A percentile compares a stretch with the other conserved stretches of the same genome.
Evolutionary conservation across 768 basidiomycete species (phyloP).

Genomic region (Suillus cothurnatus): DNA sequence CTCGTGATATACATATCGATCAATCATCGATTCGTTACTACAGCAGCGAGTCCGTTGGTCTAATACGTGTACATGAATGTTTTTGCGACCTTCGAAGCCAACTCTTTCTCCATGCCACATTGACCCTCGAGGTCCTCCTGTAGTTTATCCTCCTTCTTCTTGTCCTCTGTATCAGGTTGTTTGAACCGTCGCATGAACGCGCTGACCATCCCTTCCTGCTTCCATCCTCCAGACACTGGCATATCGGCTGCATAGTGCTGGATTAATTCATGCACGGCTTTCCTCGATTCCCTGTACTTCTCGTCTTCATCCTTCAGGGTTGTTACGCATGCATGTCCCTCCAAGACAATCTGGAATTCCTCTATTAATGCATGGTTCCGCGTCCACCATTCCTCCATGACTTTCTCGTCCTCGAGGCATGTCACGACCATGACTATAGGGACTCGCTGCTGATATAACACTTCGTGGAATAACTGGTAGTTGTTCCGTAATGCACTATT

Average conservation of each 20-base stretch:
- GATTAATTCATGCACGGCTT: slow-evolving; percentile 22
- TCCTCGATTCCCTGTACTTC: slow-evolving; percentile 38
- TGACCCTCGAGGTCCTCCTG: not conserved
- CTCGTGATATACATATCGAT: not conserved
- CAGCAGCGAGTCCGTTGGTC: not conserved
- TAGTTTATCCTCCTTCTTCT: not conserved
- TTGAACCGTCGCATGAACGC: not conserved
- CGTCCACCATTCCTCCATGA: slow-evolving; percentile 41
- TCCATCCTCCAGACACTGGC: not conserved
- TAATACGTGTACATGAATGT: not conserved
- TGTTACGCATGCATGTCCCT: slow-evolving; percentile 45
- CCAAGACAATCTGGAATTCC: slow-evolving; percentile 28
- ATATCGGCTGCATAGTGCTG: not conserved
- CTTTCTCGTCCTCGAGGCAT: slow-evolving; percentile 37
- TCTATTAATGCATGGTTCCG: slow-evolving; percentile 28
- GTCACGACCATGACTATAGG: slow-evolving; percentile 44
- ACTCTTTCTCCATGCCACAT: not conserved
- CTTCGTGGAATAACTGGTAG: slow-evolving; percentile 41
- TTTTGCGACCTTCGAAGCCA: not conserved
- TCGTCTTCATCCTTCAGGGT: slow-evolving; percentile 29
- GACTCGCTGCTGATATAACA: slow-evolving; percentile 40
- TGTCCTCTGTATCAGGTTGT: not conserved
- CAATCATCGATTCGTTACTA: not conserved
- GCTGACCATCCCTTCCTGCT: not conserved
- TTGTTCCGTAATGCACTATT: slow-evolving; percentile 36